Evolutionary conservation across 495 filamentous ascomycete species (phyloP).

Genomic region (Penicillium robsamsonii): DNA sequence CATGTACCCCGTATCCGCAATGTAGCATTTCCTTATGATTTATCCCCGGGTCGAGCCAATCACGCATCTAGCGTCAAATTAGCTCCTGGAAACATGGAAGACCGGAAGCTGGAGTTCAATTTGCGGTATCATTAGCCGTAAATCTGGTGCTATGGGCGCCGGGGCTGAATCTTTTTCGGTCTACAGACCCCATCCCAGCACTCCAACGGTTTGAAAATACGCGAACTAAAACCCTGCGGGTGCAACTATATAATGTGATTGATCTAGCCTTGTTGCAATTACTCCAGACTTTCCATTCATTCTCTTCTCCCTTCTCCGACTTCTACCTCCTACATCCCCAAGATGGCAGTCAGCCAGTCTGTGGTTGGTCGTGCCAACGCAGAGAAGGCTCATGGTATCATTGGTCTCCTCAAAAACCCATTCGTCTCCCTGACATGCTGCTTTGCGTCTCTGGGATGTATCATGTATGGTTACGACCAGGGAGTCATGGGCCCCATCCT

Average conservation of each 20-base stretch:
- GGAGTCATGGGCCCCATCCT: slow-evolving; percentile 70
- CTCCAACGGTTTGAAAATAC: slow-evolving; percentile 5
- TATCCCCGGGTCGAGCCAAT: slow-evolving; percentile 14
- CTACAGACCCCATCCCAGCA: slow-evolving; percentile 2
- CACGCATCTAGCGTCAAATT: slow-evolving; percentile 8
- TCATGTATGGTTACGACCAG: slow-evolving; percentile 66
- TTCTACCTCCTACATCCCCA: slow-evolving; percentile 1
- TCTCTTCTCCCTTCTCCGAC: neutral
- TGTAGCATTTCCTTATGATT: slow-evolving; percentile 13
- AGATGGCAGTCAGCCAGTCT: slow-evolving; percentile 31
- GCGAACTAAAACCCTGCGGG: neutral
- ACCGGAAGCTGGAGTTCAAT: neutral
- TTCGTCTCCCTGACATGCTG: slow-evolving; percentile 37
- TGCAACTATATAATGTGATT: slow-evolving; percentile 12
- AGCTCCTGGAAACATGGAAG: slow-evolving; percentile 10
- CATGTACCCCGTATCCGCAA: too few species aligned
- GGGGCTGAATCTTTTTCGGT: neutral
- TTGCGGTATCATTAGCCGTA: slow-evolving; percentile 9
- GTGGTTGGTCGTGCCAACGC: slow-evolving; percentile 36
- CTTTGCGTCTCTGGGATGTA: slow-evolving; percentile 74
- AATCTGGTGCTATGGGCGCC: slow-evolving; percentile 1
- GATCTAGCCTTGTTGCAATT: slow-evolving; percentile 8
- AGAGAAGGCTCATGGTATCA: slow-evolving; percentile 32
- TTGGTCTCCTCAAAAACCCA: slow-evolving; percentile 37
- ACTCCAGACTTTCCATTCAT: slow-evolving; percentile 4